Evolutionary conservation across 108 stramenopile species (phyloP).

Genomic region (Schizochytrium sp.): DNA sequence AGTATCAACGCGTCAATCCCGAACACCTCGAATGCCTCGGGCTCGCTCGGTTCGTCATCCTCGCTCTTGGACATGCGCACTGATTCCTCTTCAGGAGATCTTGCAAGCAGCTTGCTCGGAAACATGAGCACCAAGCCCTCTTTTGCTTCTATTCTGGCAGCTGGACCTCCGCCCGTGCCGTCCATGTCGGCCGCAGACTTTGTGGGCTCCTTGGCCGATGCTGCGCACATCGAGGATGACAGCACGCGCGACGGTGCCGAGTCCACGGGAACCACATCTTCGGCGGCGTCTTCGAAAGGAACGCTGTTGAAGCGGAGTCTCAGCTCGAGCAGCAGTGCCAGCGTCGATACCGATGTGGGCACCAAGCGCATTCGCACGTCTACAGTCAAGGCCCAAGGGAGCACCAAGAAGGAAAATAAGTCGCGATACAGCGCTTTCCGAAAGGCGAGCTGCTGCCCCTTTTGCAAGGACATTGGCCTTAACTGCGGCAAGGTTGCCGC

Average conservation of each 20-base stretch:
- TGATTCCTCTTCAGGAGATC: too few relatives aligned
- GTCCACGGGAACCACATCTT: background rate
- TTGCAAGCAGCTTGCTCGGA: background rate
- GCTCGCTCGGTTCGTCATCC: too few relatives aligned
- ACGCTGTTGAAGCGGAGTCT: background rate
- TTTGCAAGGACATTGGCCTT: background rate
- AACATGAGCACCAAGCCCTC: background rate
- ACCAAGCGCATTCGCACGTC: background rate
- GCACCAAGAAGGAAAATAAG: background rate
- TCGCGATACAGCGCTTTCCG: background rate
- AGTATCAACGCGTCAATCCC: too few relatives aligned
- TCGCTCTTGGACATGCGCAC: too few relatives aligned
- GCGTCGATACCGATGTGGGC: background rate
- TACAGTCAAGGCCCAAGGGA: background rate
- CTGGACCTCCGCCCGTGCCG: too few relatives aligned
- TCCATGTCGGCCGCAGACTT: background rate
- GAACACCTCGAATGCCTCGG: too few relatives aligned
- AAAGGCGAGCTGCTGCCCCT: background rate
- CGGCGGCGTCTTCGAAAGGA: too few relatives aligned
- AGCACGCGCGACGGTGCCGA: background rate
- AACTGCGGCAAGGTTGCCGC: slow-evolving; percentile 16
- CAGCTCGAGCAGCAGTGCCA: background rate
- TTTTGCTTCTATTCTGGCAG: background rate
- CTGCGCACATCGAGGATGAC: background rate
- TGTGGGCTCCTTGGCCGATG: background rate